Evolutionary conservation across 2,329 filamentous ascomycete species (phyloP), one percentile per base, ranked within the genome.

Genomic region (Diaporthe caulivora): DNA sequence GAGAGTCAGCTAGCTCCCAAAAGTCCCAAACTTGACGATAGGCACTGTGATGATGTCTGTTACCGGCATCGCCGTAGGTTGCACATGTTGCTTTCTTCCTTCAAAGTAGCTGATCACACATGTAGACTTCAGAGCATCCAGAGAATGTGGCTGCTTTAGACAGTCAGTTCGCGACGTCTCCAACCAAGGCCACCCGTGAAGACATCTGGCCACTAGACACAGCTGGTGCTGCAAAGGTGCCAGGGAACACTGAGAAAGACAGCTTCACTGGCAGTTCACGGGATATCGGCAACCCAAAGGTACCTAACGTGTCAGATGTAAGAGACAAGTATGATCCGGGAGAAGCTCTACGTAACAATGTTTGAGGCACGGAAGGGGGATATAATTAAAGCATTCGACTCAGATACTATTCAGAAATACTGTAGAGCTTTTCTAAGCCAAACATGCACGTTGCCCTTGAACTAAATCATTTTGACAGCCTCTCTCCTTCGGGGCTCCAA

Each of bases 211-310:
- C 44, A 17, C 29, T 65, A 26, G 60, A 51, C 3, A 24, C 2
- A 3, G 10, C 29, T 6, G 42, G 21, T 8, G 29, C 44, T 37
- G 8, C 9, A 21, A 24, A 37, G 21, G 7, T 5, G 6, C 44
- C 17, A 37, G 60, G 15, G 18, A 7, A 24, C 5, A 42, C 10
- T 34, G 29, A 1, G 1, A 37, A 65, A 18, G 26, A 3, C 21
- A 18, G 21, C 21, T 11, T n/a, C 11, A 4, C 29, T 1, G 17
- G 10, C 0, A 37, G 3, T 0, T 1, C 18, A 24, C 0, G 1
- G 2, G 13, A 51, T 24, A 13, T 21, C 37, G 21, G 11, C 18
- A 65, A 2, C 2, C 6, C 6, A 3, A 17, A 31, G 18, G 1
- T 1, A 34, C 5, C 10, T 13, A 15, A 15, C 13, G 5, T 49